Conservation (phyloP, 2,329 filamentous ascomycete species). For the Pyrenophora tritici-repentis region DNA sequence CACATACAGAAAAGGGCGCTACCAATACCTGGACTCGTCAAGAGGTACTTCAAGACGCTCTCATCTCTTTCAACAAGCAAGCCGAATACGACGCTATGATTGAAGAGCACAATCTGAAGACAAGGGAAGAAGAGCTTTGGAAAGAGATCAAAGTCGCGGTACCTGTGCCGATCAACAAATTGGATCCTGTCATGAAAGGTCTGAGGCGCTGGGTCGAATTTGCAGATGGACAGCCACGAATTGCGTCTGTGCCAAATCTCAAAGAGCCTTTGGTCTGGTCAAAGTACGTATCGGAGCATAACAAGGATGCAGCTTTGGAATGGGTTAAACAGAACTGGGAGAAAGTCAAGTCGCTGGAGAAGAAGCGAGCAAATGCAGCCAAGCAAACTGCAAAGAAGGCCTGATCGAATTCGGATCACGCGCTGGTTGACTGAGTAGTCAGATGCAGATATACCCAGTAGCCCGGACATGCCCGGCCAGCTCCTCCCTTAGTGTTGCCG, state of each 20-base stretch:
- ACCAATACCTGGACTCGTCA: constrained; percentile 45
- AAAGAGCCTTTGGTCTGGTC: constrained; percentile 32
- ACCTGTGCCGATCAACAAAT: constrained; percentile 29
- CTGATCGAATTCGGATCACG: neutral
- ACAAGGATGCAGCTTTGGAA: constrained; percentile 20
- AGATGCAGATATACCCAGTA: neutral
- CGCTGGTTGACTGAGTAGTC: neutral
- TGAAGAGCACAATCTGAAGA: constrained; percentile 44
- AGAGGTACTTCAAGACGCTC: constrained; percentile 58
- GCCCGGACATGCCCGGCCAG: neutral
- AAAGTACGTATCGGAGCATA: constrained; percentile 12
- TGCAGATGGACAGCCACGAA: constrained; percentile 23
- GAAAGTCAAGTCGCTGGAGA: constrained; percentile 38
- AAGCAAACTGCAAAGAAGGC: constrained; percentile 14
- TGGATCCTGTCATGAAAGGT: constrained; percentile 32
- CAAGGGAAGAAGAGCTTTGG: constrained; percentile 49
- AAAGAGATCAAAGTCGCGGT: constrained; percentile 50
- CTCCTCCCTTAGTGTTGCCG: neutral
- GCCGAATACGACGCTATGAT: constrained; percentile 54
- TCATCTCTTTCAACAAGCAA: constrained; percentile 56
- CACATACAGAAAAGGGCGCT: constrained; percentile 50
- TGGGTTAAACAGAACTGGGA: constrained; percentile 44
- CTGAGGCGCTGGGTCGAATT: constrained; percentile 46
- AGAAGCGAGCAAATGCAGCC: constrained; percentile 21
- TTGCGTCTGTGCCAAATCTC: constrained; percentile 19